phyloP scores from a whole-genome alignment of 202 grass and related monocot genomes.

The Setaria italica region DNA sequence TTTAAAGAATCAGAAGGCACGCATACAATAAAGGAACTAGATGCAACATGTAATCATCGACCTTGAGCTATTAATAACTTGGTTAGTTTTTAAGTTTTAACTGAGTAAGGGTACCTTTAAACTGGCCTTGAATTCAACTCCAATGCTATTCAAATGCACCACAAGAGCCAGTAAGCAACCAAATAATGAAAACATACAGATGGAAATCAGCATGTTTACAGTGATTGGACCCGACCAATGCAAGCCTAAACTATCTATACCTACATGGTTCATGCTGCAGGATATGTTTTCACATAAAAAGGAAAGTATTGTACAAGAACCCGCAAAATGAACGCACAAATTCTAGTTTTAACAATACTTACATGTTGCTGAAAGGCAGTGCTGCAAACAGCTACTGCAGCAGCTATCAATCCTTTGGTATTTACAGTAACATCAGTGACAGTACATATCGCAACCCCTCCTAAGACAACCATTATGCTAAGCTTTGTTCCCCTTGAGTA shows the following conservation, averaged over 20 bases:
- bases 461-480: constrained; percentile 81
- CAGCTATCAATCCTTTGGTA: constrained; percentile 75
- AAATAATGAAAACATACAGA: background rate
- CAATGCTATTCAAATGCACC: background rate
- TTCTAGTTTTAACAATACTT: constrained; percentile 33
- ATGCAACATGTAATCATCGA: background rate
- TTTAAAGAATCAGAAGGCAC: background rate
- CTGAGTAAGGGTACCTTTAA: background rate
- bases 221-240: background rate
- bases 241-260: background rate
- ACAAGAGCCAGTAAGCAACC: background rate
- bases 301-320: background rate
- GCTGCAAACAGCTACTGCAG: constrained; percentile 78
- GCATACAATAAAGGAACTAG: background rate
- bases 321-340: background rate
- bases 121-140: background rate
- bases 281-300: constrained; percentile 5
- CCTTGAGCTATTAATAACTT: background rate
- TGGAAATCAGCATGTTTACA: background rate
- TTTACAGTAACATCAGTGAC: constrained; percentile 96
- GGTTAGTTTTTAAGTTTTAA: background rate
- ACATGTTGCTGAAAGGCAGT: constrained; percentile 92
- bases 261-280: background rate
- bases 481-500: constrained; percentile 86
- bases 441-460: constrained; percentile 82